phyloP scores from a whole-genome alignment of 768 basidiomycete genomes.

The Boletus edulis region DNA sequence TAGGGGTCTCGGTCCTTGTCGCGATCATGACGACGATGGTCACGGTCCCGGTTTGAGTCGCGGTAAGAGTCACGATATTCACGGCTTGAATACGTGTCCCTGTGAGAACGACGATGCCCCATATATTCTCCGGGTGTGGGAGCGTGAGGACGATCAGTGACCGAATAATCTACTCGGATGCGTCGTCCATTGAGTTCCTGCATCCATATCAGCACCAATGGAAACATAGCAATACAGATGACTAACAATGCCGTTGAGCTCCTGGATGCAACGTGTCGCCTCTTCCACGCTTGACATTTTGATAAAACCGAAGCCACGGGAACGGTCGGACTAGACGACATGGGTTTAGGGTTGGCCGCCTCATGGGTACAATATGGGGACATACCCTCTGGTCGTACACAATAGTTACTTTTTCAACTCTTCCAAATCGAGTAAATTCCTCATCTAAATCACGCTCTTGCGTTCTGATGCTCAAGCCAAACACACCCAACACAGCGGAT shows the following conservation, averaged over 20 bases:
- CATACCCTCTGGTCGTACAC: constrained; percentile 95
- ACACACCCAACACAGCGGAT: constrained; percentile 91
- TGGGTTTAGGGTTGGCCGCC: constrained; percentile 20
- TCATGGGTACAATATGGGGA: not conserved
- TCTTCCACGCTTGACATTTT: constrained; percentile 89
- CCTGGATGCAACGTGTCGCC: constrained; percentile 81
- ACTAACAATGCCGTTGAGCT: constrained; percentile 89
- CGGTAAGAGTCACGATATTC: constrained; percentile 48
- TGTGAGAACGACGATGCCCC: constrained; percentile 73
- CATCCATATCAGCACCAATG: constrained; percentile 4
- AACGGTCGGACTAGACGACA: constrained; percentile 75
- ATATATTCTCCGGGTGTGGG: constrained; percentile 98
- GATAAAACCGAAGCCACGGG: constrained; percentile 98
- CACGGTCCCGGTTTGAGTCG: constrained; percentile 40
- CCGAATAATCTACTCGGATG: constrained; percentile 96
- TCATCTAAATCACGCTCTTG: constrained; percentile 92
- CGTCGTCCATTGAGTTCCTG: constrained; percentile 94
- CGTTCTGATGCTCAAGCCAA: constrained; percentile 95
- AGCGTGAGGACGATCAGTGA: constrained; percentile 90
- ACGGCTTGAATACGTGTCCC: constrained; percentile 44
- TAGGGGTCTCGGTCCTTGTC: constrained; percentile 60
- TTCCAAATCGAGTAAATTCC: constrained; percentile 85
- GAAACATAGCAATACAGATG: not conserved
- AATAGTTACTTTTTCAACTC: constrained; percentile 93
- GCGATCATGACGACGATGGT: constrained; percentile 38